Conservation (phyloP, 2,329 filamentous ascomycete species). For the Stachybotrys chlorohalonatus region DNA sequence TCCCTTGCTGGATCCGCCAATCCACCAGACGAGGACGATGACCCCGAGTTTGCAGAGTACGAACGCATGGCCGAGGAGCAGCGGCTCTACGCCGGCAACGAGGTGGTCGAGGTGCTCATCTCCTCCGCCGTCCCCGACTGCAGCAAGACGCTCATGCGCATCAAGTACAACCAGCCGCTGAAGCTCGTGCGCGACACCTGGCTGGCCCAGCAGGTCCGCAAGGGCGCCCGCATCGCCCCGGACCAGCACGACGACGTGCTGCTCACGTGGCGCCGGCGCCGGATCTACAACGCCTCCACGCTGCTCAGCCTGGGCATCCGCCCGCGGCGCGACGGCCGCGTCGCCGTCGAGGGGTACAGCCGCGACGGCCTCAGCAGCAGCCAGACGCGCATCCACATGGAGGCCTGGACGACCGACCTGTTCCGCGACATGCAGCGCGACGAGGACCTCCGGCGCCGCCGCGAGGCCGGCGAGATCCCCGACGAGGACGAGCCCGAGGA, state of each 20-base stretch:
- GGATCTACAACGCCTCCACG: constrained; percentile 68
- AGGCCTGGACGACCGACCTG: constrained; percentile 64
- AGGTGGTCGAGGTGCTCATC: constrained; percentile 32
- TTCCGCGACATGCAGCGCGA: constrained; percentile 40
- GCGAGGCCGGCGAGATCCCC: constrained; percentile 29
- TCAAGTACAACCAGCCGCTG: constrained; percentile 59
- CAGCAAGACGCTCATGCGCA: constrained; percentile 33
- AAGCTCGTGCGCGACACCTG: constrained; percentile 60
- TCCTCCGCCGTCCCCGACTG: constrained; percentile 55
- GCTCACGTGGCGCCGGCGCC: constrained; percentile 68
- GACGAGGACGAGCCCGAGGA: constrained; percentile 15
- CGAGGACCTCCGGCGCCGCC: constrained; percentile 36
- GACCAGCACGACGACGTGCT: constrained; percentile 50
- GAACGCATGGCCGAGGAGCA: constrained; percentile 29
- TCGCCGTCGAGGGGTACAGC: constrained; percentile 23
- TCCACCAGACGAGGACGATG: constrained; percentile 20
- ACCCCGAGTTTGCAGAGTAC: constrained; percentile 37
- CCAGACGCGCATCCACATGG: constrained; percentile 57
- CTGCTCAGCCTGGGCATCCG: constrained; percentile 58
- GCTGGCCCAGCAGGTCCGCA: constrained; percentile 50
- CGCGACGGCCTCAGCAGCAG: constrained; percentile 38
- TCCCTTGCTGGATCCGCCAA: constrained; percentile 3
- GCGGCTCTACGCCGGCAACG: constrained; percentile 15
- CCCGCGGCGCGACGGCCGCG: constrained; percentile 29
- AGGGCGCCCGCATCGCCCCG: constrained; percentile 21